Percentiles rank a stretch among this genome's conserved stretches.
Evolutionary conservation across 495 filamentous ascomycete genomes (phyloP).

Genomic region (Hypoxylon lienhwacheense): DNA sequence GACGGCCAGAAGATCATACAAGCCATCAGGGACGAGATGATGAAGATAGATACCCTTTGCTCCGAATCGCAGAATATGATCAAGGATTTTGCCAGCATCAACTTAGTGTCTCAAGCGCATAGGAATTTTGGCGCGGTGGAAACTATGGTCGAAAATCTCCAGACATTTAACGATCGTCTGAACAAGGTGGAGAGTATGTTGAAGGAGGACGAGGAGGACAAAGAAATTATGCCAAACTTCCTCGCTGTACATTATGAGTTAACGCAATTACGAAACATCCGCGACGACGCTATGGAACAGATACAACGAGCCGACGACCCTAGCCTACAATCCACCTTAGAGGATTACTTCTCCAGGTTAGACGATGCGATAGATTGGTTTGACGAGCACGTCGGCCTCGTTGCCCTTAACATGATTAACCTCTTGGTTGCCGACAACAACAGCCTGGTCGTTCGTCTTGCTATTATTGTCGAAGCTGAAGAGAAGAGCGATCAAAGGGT

Average conservation of each 20-base stretch:
- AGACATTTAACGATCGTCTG: conserved; percentile 78
- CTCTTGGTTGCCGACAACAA: conserved; percentile 81
- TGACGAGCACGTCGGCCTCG: conserved; percentile 86
- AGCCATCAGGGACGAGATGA: conserved; percentile 94
- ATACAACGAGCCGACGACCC: conserved; percentile 72
- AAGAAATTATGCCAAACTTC: conserved; percentile 89
- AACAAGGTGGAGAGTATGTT: conserved; percentile 73
- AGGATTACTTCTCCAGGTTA: conserved; percentile 84
- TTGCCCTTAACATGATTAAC: conserved; percentile 87
- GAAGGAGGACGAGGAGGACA: conserved; percentile 76
- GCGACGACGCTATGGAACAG: conserved; percentile 95
- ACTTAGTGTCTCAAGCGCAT: conserved; percentile 88
- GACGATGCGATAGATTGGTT: conserved; percentile 90
- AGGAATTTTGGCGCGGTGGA: conserved; percentile 90
- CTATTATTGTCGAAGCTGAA: conserved; percentile 89
- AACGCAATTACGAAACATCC: conserved; percentile 86
- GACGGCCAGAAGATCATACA: conserved; percentile 87
- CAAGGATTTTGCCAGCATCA: conserved; percentile 94
- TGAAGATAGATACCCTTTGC: conserved; percentile 97
- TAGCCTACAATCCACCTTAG: conserved; percentile 74
- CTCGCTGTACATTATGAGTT: conserved; percentile 87
- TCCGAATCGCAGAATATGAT: conserved; percentile 96
- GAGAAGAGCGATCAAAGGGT: conserved; percentile 94
- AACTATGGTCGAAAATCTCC: conserved; percentile 85
- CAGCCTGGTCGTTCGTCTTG: conserved; percentile 86